Percentiles rank a stretch among this genome's conserved stretches.
phyloP scores from a whole-genome alignment of 371 early-diverging fungal genomes.

The Circinella umbellata region DNA sequence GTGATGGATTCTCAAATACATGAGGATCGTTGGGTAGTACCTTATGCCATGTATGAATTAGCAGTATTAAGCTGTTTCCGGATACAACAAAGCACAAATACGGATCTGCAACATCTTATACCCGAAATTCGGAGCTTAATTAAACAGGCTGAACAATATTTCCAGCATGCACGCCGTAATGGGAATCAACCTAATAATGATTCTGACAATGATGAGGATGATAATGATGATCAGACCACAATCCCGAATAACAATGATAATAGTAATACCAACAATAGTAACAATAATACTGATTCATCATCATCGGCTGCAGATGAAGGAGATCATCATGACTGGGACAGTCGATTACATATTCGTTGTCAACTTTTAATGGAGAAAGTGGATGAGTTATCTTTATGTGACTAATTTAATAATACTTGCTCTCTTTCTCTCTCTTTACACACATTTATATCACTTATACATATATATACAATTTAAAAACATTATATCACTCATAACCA shows the following conservation, averaged over 20 bases:
- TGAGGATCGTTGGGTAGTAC: slow-evolving; percentile 31
- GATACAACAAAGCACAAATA: slow-evolving; percentile 2
- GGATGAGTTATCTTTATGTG: slow-evolving; percentile 12
- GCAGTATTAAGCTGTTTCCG: slow-evolving; percentile 25
- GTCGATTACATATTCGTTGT: slow-evolving; percentile 36
- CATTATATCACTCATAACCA: too few species aligned
- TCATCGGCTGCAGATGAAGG: neutral
- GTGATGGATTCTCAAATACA: slow-evolving; percentile 12
- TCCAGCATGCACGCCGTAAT: slow-evolving; percentile 7
- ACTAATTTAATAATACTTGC: neutral
- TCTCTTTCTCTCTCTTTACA: neutral
- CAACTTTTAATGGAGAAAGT: slow-evolving; percentile 36
- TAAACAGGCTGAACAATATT: slow-evolving; percentile 25
- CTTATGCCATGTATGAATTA: slow-evolving; percentile 37
- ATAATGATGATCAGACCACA: too few species aligned
- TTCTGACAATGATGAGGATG: too few species aligned
- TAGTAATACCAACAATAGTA: neutral
- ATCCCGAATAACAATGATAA: neutral
- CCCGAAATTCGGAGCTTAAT: slow-evolving; percentile 19
- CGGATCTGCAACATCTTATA: slow-evolving; percentile 6
- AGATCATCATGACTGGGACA: slow-evolving; percentile 42
- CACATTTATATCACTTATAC: neutral
- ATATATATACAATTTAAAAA: too few species aligned
- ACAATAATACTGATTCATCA: too few species aligned
- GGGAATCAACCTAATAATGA: too few species aligned